phyloP scores from a whole-genome alignment of 2,329 filamentous ascomycete species.

The Pyricularia sp. region DNA sequence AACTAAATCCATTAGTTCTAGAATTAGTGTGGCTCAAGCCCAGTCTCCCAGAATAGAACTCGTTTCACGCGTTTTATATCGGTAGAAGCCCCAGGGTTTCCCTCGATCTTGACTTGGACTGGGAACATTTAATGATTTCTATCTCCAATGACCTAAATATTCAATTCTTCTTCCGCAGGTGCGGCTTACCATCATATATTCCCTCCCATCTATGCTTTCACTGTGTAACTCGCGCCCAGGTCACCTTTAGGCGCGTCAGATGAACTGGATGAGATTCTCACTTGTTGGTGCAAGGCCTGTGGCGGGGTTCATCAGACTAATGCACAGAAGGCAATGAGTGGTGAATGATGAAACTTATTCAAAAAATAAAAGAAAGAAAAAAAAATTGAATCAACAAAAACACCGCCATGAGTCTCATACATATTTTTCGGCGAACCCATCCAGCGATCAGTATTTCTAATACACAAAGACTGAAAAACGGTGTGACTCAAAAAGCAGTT shows the following conservation, averaged over 20 bases:
- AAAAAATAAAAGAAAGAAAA: no score
- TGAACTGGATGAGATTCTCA: background rate
- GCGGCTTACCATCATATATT: background rate
- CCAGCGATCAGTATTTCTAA: background rate
- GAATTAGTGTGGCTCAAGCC: background rate
- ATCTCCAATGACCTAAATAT: background rate
- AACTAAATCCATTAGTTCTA: no score
- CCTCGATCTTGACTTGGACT: background rate
- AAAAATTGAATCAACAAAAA: background rate
- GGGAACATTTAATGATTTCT: background rate
- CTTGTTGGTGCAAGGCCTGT: background rate
- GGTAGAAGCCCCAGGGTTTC: background rate
- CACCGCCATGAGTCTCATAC: background rate
- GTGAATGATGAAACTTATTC: no score
- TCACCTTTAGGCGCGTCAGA: background rate
- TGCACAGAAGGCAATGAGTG: background rate
- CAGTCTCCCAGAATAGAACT: background rate
- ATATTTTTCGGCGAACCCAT: background rate
- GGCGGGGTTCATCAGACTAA: background rate
- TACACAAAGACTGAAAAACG: background rate
- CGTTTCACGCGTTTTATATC: background rate
- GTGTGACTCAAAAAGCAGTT: background rate
- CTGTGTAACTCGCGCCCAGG: background rate
- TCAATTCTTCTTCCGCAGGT: background rate
- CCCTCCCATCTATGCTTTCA: background rate